phyloP scores from a whole-genome alignment of 75 land plant species.

The Pseudotsuga menziesii region DNA sequence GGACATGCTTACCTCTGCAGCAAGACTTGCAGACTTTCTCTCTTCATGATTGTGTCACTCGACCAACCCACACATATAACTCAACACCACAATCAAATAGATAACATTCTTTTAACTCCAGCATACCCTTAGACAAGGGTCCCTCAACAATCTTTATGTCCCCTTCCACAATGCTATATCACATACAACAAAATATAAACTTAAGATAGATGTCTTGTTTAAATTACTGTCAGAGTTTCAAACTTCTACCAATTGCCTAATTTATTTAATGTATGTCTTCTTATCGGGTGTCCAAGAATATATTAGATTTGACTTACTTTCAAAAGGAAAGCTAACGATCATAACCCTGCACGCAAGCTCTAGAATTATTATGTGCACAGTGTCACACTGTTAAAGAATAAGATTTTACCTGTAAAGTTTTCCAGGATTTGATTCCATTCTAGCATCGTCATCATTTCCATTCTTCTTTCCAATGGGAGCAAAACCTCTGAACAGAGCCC shows the following conservation, averaged over 20 bases:
- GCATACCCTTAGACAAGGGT: conserved; percentile 26
- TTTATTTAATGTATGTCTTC: not conserved
- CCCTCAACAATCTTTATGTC: not conserved
- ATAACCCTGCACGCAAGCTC: no score
- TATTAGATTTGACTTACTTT: conserved; percentile 2
- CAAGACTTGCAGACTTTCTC: conserved; percentile 38
- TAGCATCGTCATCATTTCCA: conserved; percentile 13
- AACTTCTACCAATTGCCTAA: not conserved
- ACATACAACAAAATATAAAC: conserved; percentile 6
- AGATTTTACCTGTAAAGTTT: conserved; percentile 33
- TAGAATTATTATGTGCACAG: no score
- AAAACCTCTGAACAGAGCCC: conserved; percentile 96
- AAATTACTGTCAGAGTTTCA: no score
- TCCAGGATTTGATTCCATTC: conserved; percentile 8
- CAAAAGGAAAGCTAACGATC: no score
- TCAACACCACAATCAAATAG: conserved; percentile 55
- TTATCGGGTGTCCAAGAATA: no score
- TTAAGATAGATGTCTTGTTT: not conserved
- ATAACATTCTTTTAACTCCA: conserved; percentile 60
- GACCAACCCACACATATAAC: conserved; percentile 72
- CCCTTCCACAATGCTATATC: conserved; percentile 3
- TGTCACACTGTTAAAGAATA: no score
- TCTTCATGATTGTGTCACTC: conserved; percentile 41
- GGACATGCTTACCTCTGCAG: conserved; percentile 40
- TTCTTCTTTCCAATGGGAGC: conserved; percentile 68